Base-by-base conservation (phyloP, 768 basidiomycete genomes). In the Lyophyllum atratum region DNA sequence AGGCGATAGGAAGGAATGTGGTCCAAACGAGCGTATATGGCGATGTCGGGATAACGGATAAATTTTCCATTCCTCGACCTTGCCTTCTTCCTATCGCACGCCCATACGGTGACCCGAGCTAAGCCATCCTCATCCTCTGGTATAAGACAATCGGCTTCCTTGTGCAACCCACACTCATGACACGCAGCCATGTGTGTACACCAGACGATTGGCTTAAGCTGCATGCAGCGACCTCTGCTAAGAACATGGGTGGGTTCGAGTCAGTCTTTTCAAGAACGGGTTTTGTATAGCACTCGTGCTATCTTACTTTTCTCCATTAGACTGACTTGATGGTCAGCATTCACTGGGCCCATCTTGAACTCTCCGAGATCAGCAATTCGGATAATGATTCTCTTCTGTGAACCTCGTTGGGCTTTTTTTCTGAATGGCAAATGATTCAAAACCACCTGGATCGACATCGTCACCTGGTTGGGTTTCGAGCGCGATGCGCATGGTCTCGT, bases 11-110 rank as follows among this genome's bases (percentile, higher is more conserved):
- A 43, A 42, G 34, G 39, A 19, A 40, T 40, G 15, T 5, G 39
- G 17, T 5, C 39, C 39, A 19, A 40, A 19, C n/a, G 39, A 37
- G 14, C 14, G 34, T 15, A 37, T 12, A 37, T 37, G 39, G 46
- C 29, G 24, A 55, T 54, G 34, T 49, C 57, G 40, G 57, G 25
- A 21, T 33, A 54, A 57, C 60, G 54, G 21, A 48, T 57, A 57
- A 29, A 55, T 56, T 24, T 29, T 33, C 28, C 22, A 50, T 56
- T 28, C 14, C 45, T 54, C 39, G 37, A 48, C 17, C 17, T 54
- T 47, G 21, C 37, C 49, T 52, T 44, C 52, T 55, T 54, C 52
- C 44, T 52, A 52, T 49, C 25, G 42, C 2, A 56, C 33, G 34
- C 43, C 52, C 52, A 56, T 42, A 51, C 55, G 52, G 54, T n/a